Evolutionary conservation across 257 asterid genomes (phyloP), one percentile per base, ranked within the genome.

Genomic region (Solanum neorickii): DNA sequence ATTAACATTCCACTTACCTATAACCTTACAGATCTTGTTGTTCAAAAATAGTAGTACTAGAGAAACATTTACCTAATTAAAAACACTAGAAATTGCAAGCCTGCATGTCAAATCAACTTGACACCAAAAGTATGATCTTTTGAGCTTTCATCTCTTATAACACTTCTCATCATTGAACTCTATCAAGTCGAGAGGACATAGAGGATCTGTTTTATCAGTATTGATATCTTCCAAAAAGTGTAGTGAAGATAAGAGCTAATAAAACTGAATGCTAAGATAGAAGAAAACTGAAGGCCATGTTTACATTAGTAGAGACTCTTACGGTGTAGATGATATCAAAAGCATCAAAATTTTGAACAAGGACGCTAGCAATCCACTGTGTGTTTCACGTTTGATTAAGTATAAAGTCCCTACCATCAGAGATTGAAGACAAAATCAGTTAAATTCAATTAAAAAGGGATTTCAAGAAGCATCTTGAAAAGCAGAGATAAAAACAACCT

Each of bases 251-350:
- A 6, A 82, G 68, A 82, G 29, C 85, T 82, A 49, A 82, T 82
- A 49, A 47, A 82, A 49, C n/a, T 47, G 69, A 80, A 80, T 29
- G 68, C 69, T 52, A 49, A 29, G 46, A 47, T n/a, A 49, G 69
- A 29, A 29, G 27, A 25, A 49, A 82, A 82, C 35, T 82, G 20
- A 82, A 47, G 85, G 18, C 44, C 1, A 25, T 82, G 66, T 82
- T 49, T 82, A 82, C 31, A 82, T 49, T 29, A 49, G 85, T 47
- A 80, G 44, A 82, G 69, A 82, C 42, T 85, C 98, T 94, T 93
- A 96, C 99, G 99, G 99, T 11, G 99, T 96, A 87, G 98, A 96
- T 86, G 98, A 92, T 87, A 93, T 90, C 96, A 96, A 88, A 90
- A 92, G 94, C 92, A 88, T 87, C 92, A 94, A 92, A 90, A 95